phyloP scores from a whole-genome alignment of 192 early-diverging fungal genomes.

The Backusella circina region DNA sequence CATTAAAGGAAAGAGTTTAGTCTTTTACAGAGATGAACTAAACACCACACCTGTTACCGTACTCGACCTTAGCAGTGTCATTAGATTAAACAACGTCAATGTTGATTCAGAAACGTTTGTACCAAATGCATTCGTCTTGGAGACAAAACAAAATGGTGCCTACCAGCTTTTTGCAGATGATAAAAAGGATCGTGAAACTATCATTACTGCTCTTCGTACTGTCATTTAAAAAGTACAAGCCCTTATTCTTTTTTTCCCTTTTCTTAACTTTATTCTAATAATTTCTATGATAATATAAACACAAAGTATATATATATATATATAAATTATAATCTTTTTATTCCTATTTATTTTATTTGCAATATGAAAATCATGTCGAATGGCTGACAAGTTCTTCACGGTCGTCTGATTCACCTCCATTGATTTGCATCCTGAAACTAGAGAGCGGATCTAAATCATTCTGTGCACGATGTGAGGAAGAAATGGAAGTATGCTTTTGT shows the following conservation, averaged over 20 bases:
- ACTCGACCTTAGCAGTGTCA: slow-evolving; percentile 1
- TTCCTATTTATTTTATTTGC: not conserved
- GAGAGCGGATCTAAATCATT: slow-evolving; percentile 6
- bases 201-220: slow-evolving; percentile 19
- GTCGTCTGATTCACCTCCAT: slow-evolving; percentile 9
- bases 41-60: not conserved
- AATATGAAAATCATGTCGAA: not conserved
- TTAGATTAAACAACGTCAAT: not conserved
- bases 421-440: slow-evolving; percentile 4
- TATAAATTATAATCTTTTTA: not conserved
- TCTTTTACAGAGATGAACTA: slow-evolving; percentile 45
- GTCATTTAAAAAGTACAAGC: not conserved
- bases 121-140: slow-evolving; percentile 16
- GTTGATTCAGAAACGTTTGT: slow-evolving; percentile 17
- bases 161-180: slow-evolving; percentile 21
- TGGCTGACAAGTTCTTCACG: slow-evolving; percentile 5
- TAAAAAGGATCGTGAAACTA: slow-evolving; percentile 5
- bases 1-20: slow-evolving; percentile 47
- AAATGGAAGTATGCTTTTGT: not conserved
- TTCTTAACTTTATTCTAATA: not conserved
- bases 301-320: not conserved
- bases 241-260: not conserved
- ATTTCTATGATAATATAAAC: not conserved
- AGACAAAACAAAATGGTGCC: not conserved
- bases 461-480: slow-evolving; percentile 12